Percentiles rank a stretch among this genome's conserved stretches.
Conservation (phyloP, 306 rosid species). For the Abrus precatorius region DNA sequence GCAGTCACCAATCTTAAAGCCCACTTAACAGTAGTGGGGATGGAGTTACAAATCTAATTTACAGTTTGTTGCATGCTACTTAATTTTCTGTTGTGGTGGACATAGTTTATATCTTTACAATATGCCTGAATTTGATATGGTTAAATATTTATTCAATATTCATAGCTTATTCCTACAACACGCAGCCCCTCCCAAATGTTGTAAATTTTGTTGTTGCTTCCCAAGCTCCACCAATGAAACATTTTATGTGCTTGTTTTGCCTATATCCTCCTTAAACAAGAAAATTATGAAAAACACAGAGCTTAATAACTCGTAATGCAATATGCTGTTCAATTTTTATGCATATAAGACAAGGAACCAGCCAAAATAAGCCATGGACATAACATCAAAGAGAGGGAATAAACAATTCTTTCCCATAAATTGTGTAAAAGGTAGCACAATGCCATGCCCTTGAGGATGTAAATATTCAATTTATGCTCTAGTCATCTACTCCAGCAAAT, state of each 20-base stretch:
- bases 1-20: not conserved
- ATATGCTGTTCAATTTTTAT: too few relatives aligned
- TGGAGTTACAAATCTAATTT: not conserved
- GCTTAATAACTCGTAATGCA: not conserved
- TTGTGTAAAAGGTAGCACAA: too few relatives aligned
- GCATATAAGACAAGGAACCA: too few relatives aligned
- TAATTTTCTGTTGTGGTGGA: not conserved
- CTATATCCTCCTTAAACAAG: not conserved
- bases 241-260: not conserved
- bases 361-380: not conserved
- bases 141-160: not conserved
- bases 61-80: not conserved
- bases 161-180: not conserved
- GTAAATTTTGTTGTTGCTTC: not conserved
- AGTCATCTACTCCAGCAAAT: too few relatives aligned
- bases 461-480: too few relatives aligned
- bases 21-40: not conserved
- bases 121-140: slow-evolving; percentile 10
- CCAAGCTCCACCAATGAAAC: not conserved
- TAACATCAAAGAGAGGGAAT: not conserved
- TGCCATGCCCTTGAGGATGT: too few relatives aligned
- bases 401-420: too few relatives aligned
- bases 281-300: not conserved
- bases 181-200: not conserved
- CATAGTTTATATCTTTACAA: not conserved